Evolutionary conservation across 805 yeast species (phyloP).

Genomic region (Ogataea trehalophila): DNA sequence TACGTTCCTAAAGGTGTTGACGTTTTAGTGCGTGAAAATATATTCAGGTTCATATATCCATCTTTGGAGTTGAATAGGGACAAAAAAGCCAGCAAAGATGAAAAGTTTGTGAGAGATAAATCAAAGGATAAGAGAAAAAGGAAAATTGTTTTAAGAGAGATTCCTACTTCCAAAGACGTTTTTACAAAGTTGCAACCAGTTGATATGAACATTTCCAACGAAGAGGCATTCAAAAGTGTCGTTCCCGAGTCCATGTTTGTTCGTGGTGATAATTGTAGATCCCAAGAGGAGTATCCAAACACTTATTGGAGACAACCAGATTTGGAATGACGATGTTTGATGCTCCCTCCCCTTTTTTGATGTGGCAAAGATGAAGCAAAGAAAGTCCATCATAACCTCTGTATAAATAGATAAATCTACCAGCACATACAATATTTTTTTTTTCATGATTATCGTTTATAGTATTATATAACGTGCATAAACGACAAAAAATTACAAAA

Average conservation of each 20-base stretch:
- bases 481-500: too few relatives aligned
- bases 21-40: conserved; percentile 42
- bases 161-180: conserved; percentile 17
- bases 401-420: too few relatives aligned
- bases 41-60: conserved; percentile 25
- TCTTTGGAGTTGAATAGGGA: conserved; percentile 11
- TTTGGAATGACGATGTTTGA: not conserved
- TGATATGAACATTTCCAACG: conserved; percentile 8
- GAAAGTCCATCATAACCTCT: too few relatives aligned
- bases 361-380: too few relatives aligned
- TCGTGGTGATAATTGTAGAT: not conserved
- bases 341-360: too few relatives aligned
- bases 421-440: too few relatives aligned
- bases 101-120: conserved; percentile 8
- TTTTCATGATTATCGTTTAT: too few relatives aligned
- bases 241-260: conserved; percentile 6
- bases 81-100: conserved; percentile 8
- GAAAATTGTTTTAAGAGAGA: conserved; percentile 4
- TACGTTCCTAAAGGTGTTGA: conserved; percentile 54
- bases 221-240: conserved; percentile 13
- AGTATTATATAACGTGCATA: too few relatives aligned
- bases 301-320: conserved; percentile 22
- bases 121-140: conserved; percentile 10
- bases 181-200: conserved; percentile 21
- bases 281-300: conserved; percentile 23